A percentile compares a stretch with the other conserved stretches of the same genome.
Evolutionary conservation across 1,139 yeast genomes (phyloP).

Genomic region (Hansenula sp.): DNA sequence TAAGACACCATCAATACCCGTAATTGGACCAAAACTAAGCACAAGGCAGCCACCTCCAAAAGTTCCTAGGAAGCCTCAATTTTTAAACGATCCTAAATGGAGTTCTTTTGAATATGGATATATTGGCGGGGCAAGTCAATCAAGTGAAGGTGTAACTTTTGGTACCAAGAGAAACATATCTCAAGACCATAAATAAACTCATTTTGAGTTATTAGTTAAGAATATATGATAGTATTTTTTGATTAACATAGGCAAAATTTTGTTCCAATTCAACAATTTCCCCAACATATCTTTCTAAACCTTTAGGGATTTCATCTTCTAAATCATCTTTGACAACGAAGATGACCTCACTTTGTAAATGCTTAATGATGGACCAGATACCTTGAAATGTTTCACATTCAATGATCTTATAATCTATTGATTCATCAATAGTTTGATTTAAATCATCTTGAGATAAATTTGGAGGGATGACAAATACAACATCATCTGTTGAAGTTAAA

Average conservation of each 20-base stretch:
- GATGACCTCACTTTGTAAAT: conserved; percentile 30
- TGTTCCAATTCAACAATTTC: conserved; percentile 23
- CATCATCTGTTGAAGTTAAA: conserved; percentile 16
- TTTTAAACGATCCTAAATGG: conserved; percentile 41
- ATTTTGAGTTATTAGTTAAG: conserved; percentile 5
- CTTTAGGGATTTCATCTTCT: conserved; percentile 24
- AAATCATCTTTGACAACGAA: conserved; percentile 30
- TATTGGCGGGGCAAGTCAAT: conserved; percentile 51
- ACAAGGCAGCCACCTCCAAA: conserved; percentile 34
- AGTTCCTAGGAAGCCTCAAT: conserved; percentile 34
- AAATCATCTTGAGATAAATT: conserved; percentile 22
- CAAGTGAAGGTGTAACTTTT: conserved; percentile 46
- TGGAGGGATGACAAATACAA: conserved; percentile 30
- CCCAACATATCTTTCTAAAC: conserved; percentile 25
- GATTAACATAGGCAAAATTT: conserved; percentile 19
- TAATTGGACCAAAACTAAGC: conserved; percentile 46
- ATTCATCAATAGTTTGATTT: conserved; percentile 19
- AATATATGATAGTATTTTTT: conserved; percentile 19
- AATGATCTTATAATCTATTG: conserved; percentile 29
- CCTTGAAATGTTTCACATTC: conserved; percentile 35
- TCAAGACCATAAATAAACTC: conserved; percentile 8
- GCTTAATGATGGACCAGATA: conserved; percentile 39
- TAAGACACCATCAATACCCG: conserved; percentile 40
- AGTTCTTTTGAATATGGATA: conserved; percentile 57
- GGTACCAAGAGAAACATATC: conserved; percentile 45